Base-by-base conservation (phyloP, 2,329 filamentous ascomycete species). In the Grosmannia huntii region DNA sequence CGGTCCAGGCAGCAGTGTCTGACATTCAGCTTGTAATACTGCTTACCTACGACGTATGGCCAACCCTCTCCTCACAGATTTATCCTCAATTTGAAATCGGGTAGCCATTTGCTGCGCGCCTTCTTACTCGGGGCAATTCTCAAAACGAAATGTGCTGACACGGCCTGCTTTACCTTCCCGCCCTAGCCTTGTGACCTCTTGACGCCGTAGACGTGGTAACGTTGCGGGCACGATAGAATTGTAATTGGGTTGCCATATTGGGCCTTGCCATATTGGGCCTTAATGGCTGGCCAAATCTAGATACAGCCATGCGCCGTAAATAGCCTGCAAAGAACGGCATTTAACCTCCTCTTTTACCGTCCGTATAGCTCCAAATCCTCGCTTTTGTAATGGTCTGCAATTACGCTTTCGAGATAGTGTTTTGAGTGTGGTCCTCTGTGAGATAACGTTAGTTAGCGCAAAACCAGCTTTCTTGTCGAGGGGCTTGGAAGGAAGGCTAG, bases 391-490 rank as follows among this genome's bases (percentile, higher is more conserved):
- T 68, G 66, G 51, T 68, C 66, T 16, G 64, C 61, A n/a, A 66
- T 64, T 31, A 68, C 62, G 44, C 61, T 65, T 54, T 67, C 64
- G 19, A 68, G 64, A 44, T 67, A 64, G 41, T 66, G 63, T 49
- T 62, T 61, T 23, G 65, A 67, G 55, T 72, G 69, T 23, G 71
- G 68, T 6, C 70, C 71, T 27, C 58, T 61, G 16, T 38, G 28
- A 51, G 48, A 33, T 19, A 23, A 16, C 21, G 44, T 23, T 5
- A 38, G 36, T 23, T 23, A 52, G 36, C 23, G 16, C 28, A 7
- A 19, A 78, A 83, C 77, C 74, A 87, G 7, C 16, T 6, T 5
- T 23, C 23, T n/a, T 38, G 36, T 38, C 14, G 36, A 16, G 36
- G 36, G 36, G 4, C 12, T 38, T 14, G 2, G 14, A 19, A 31